A percentile compares a stretch with the other conserved stretches of the same genome.
Conservation (phyloP, 305 asterid species). For the Fraxinus baroniana region DNA sequence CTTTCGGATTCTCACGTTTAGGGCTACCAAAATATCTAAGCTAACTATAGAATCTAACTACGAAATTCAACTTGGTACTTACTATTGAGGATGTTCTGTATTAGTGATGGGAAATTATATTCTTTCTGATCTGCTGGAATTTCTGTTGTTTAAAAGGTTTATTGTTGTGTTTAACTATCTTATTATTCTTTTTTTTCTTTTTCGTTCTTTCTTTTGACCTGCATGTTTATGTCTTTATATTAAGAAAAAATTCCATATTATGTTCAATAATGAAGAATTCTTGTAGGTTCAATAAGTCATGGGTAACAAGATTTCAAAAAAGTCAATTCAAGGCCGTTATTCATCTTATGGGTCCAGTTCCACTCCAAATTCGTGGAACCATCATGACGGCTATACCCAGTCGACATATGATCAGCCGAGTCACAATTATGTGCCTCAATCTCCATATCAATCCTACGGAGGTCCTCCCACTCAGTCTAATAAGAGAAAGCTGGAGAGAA, state of each 20-base stretch:
- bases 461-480: slow-evolving; percentile 54
- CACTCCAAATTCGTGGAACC: slow-evolving; percentile 49
- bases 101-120: neutral
- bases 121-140: neutral
- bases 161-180: neutral
- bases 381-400: slow-evolving; percentile 45
- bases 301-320: slow-evolving; percentile 86
- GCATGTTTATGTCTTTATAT: neutral
- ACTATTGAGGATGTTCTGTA: neutral
- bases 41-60: neutral
- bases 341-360: slow-evolving; percentile 67
- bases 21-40: neutral
- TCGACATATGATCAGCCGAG: slow-evolving; percentile 55
- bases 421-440: slow-evolving; percentile 37
- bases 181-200: neutral
- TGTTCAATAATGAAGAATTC: slow-evolving; percentile 17
- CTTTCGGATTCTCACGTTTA: neutral
- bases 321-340: slow-evolving; percentile 63
- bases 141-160: neutral
- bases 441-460: slow-evolving; percentile 40
- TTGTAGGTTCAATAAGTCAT: slow-evolving; percentile 42
- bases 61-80: neutral
- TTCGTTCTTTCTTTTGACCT: neutral
- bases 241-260: neutral
- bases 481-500: slow-evolving; percentile 66